phyloP scores from a whole-genome alignment of 1,284 basidiomycete species.

The Apiotrichum gamsii region DNA sequence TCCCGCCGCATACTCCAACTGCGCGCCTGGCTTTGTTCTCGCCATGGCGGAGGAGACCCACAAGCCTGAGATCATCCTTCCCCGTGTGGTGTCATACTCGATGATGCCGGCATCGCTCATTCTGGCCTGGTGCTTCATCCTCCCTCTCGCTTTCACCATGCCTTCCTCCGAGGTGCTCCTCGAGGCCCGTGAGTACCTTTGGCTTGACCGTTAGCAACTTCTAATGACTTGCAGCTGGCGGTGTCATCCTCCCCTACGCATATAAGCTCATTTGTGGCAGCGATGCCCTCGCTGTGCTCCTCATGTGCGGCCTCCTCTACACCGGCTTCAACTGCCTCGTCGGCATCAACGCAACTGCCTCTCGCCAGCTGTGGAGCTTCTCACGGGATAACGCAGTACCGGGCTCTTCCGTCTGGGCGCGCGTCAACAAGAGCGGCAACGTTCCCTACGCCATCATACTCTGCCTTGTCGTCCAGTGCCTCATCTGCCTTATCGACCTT shows the following conservation, averaged over 20 bases:
- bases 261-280: slow-evolving; percentile 16
- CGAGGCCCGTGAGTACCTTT: slow-evolving; percentile 10
- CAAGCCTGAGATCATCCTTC: slow-evolving; percentile 9
- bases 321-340: slow-evolving; percentile 19
- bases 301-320: slow-evolving; percentile 12
- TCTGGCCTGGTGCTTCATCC: slow-evolving; percentile 10
- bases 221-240: not conserved
- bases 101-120: slow-evolving; percentile 14
- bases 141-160: slow-evolving; percentile 16
- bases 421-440: slow-evolving; percentile 11
- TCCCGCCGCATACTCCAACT: slow-evolving; percentile 10
- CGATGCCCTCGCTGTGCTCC: slow-evolving; percentile 9
- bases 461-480: slow-evolving; percentile 12
- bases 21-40: slow-evolving; percentile 12
- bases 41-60: slow-evolving; percentile 15
- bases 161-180: slow-evolving; percentile 11
- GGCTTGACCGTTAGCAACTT: too few relatives aligned
- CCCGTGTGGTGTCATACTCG: slow-evolving; percentile 10
- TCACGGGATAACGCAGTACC: slow-evolving; percentile 20
- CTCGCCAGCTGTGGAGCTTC: slow-evolving; percentile 15
- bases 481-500: slow-evolving; percentile 19
- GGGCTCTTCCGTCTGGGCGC: slow-evolving; percentile 12
- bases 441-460: slow-evolving; percentile 13
- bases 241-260: slow-evolving; percentile 9
- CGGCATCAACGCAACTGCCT: slow-evolving; percentile 15